These are phyloP conservation scores for Phoma sp. DNA, from an alignment of 2,329 filamentous ascomycete genomes.

Conservation along the genomic window DNA sequence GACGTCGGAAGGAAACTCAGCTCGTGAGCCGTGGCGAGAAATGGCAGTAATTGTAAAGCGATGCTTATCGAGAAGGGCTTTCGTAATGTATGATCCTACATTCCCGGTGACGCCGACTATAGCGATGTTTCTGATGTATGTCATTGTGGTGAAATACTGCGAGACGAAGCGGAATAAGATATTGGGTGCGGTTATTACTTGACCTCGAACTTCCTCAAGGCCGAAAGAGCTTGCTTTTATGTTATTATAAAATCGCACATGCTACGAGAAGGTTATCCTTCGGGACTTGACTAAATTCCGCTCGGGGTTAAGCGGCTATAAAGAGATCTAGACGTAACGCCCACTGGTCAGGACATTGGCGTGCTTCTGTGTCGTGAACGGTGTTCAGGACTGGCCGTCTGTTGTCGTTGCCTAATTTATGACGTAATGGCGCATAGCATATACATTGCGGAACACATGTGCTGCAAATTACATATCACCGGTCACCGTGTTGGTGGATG, in stretches of 20 bases:
- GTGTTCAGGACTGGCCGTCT: background rate
- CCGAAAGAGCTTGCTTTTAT: background rate
- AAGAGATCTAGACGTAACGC: background rate
- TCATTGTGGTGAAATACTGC: background rate
- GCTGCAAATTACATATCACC: no score
- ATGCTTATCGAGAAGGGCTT: conserved; percentile 53
- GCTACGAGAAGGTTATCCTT: background rate
- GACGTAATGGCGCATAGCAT: background rate
- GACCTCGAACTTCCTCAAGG: background rate
- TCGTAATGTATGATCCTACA: conserved; percentile 40
- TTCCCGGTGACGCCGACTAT: conserved; percentile 47
- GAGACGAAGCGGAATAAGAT: background rate
- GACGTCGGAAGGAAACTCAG: conserved; percentile 51
- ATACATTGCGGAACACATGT: background rate
- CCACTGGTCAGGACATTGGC: background rate
- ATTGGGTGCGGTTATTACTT: background rate
- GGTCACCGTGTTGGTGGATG: background rate
- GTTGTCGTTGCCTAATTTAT: background rate
- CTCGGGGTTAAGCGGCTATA: background rate
- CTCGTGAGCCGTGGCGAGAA: conserved; percentile 54
- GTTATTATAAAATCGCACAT: background rate
- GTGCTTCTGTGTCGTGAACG: no score
- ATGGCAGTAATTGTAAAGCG: conserved; percentile 59
- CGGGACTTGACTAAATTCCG: background rate
- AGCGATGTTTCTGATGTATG: conserved; percentile 44